Evolutionary conservation across 2,329 filamentous ascomycete species (phyloP).

Genomic region (Penicillium capsulatum): DNA sequence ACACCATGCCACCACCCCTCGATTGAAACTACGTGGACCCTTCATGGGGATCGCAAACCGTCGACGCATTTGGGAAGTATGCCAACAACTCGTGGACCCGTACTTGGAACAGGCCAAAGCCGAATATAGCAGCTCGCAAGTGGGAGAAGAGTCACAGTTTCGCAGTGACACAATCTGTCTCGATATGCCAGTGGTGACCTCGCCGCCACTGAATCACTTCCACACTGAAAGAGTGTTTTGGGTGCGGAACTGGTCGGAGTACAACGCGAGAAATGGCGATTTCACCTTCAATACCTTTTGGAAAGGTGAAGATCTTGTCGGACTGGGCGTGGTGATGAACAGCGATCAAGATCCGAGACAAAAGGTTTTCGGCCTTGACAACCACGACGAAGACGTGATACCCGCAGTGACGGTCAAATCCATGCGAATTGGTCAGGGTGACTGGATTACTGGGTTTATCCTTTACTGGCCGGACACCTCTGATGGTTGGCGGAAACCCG

Average conservation of each 20-base stretch:
- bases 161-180: neutral
- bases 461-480: neutral
- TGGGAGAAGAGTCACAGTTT: neutral
- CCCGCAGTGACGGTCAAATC: neutral
- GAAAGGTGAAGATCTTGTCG: neutral
- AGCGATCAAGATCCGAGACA: neutral
- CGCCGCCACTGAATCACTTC: neutral
- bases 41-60: conserved; percentile 33
- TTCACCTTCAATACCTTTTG: neutral
- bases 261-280: neutral
- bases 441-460: neutral
- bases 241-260: neutral
- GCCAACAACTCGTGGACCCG: conserved; percentile 4
- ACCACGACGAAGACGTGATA: neutral
- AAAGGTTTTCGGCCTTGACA: neutral
- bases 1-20: conserved; percentile 12
- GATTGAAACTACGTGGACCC: conserved; percentile 18
- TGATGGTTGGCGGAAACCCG: neutral
- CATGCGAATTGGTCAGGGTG: neutral
- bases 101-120: neutral
- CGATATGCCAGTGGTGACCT: neutral
- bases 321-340: neutral
- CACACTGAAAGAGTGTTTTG: neutral
- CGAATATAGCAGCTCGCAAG: no score
- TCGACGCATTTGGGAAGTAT: conserved; percentile 27